Evolutionary conservation across 257 asterid genomes (phyloP), one percentile per base, ranked within the genome.

Genomic region (Scutellaria galericulata): DNA sequence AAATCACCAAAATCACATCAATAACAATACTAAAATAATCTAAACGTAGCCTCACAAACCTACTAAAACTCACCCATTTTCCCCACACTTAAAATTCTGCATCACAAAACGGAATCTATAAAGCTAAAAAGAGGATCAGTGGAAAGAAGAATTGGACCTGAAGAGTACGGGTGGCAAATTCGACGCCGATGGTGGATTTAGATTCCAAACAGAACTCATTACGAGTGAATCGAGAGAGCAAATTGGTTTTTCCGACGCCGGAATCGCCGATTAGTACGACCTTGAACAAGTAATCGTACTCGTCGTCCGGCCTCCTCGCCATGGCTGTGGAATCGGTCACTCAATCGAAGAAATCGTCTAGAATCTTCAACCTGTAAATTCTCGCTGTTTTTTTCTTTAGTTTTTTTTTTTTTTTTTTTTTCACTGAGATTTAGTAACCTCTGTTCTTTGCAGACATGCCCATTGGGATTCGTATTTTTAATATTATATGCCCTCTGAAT

Each of bases 181-280:
- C 93, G 70, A 87, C 93, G 70, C 93, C 93, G 81, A 87, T 87
- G 7, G 93, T 87, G 66, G 93, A 87, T 79, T 87, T 87, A 18
- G 93, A 87, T 61, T 87, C 93, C 86, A 87, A 83, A 54, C 84
- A 85, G 71, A 87, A 87, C 81, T 87, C 93, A 41, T 87, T 87
- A 7, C 93, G 85, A 47, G 93, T 87, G 77, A 87, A 87, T 66
- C 93, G 83, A 59, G 93, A 87, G 14, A 87, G 87, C 80, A 87
- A 64, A 79, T 87, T 87, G 67, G 93, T 83, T 76, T 87, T 87
- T 5, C 93, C 93, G 48, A 85, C 93, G 72, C 93, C 93, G 0
- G 93, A 87, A 82, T 87, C 93, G 40, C 93, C 93, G 77, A 85
- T 87, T 73, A 87, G 59, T 7, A 87, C 93, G 46, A 85, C 88